Base-by-base conservation (phyloP, 1,284 basidiomycete species). In the Sparassis latifolia region DNA sequence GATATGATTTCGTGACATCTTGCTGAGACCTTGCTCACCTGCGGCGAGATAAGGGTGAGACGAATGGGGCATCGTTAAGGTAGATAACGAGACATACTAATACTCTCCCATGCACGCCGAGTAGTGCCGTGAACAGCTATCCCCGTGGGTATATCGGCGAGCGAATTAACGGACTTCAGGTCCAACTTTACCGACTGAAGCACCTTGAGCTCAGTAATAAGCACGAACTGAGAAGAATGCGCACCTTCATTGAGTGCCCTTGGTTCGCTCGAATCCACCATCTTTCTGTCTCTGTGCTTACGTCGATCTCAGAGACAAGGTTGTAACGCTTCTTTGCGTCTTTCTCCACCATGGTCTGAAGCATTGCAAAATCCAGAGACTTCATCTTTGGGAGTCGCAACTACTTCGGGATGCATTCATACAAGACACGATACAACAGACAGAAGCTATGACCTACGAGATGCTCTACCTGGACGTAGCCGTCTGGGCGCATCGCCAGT, bases 201-300 rank as follows among this genome's bases (percentile, higher is more conserved):
- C 12, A 12, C 12, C 4, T 10, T 2, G 3, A 29, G 5, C 3
- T 9, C 27, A 42, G 27, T 6, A 9, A 37, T 37, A 37, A 7
- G 35, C 7, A 37, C 35, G 35, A 37, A 46, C 42, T 29, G 37
- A 37, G 20, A 40, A n/a, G 33, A 33, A 48, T 40, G 6, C 10
- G 30, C 52, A 86, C 90, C 70, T 84, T 78, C 39, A 95, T 72
- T 2, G 92, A 90, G 70, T 98, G 96, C 0, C 96, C 97, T 69
- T 98, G 96, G 55, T 92, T 92, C 0, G 96, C 96, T 44, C 92
- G 77, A 58, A 97, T 94, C 82, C 86, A 94, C 81, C 86, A 89
- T 27, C 77, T 67, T 4, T 65, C 62, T 31, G 59, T 49, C n/a
- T 60, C 66, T 27, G 61, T 54, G 0, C 64, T 64, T 4, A 58